Base-by-base conservation (phyloP, 1,139 yeast species). In the Yamadazyma mexicana region DNA sequence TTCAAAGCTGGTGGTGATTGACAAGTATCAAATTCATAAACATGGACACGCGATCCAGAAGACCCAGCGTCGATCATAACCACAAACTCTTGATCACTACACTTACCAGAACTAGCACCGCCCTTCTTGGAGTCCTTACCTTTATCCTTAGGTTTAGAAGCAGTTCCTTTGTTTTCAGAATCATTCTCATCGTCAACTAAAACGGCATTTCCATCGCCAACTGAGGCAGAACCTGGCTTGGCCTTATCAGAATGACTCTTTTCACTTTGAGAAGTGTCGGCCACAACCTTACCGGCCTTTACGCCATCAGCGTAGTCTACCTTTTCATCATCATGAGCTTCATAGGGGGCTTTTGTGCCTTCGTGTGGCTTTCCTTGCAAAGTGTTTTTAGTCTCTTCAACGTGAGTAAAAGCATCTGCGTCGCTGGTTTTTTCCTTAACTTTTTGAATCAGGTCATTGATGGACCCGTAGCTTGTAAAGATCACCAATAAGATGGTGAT, bases 31-130 rank as follows among this genome's bases (percentile, higher is more conserved):
- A 92, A 92, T 57, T 86, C 83, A 65, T 92, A 92, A 27, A 92
- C 84, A 61, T 92, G 98, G 27, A 92, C 87, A 61, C 98, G 82
- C 18, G 97, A 89, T 24, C 98, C 98, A 6, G 96, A 85, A 2
- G 97, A 88, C 11, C 98, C 98, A 2, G 98, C 98, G 66, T 92
- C 98, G 39, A 92, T 73, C 96, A 92, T 88, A 22, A 92, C 78
- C 27, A 91, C 97, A 47, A 55, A 73, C 34, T 67, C 67, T 17
- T 58, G 59, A 37, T 64, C 60, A 34, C 59, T 55, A 48, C 75
- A 67, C 27, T 29, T 29, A 7, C 20, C 32, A 11, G 29, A 5
- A 5, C 22, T 25, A 10, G 30, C 14, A 27, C 17, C 36, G 8
- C 4, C 9, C 6, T n/a, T 20, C 10, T 18, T 25, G 16, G 23